These are phyloP conservation scores for Aspergillus brasiliensis DNA, from an alignment of 2,329 filamentous ascomycete species.

Conservation along the genomic window DNA sequence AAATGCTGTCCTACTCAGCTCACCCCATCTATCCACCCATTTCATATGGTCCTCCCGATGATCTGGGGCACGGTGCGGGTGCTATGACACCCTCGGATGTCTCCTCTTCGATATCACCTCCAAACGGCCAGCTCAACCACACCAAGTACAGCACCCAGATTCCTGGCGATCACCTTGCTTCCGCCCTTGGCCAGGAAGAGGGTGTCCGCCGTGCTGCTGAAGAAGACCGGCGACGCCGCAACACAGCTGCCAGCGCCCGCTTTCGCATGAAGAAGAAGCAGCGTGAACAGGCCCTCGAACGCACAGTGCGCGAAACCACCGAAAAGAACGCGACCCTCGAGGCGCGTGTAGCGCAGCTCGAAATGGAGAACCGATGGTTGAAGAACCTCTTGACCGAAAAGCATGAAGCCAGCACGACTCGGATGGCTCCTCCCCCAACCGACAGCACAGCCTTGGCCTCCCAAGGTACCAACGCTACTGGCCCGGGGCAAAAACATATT, in stretches of 20 bases:
- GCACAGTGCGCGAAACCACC: conserved; percentile 77
- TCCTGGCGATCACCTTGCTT: conserved; percentile 43
- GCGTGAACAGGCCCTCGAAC: conserved; percentile 81
- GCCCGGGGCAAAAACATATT: conserved; percentile 39
- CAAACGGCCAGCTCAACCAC: conserved; percentile 43
- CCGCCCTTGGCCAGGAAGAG: conserved; percentile 65
- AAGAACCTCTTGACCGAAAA: conserved; percentile 81
- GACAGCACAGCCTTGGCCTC: conserved; percentile 26
- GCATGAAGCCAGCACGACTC: conserved; percentile 53
- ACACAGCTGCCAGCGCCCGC: conserved; percentile 83
- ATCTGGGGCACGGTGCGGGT: conserved; percentile 38
- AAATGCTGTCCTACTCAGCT: conserved; percentile 42
- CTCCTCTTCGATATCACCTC: conserved; percentile 45
- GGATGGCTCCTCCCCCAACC: conserved; percentile 27
- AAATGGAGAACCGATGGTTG: conserved; percentile 80
- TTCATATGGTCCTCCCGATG: conserved; percentile 39
- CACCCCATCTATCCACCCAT: conserved; percentile 43
- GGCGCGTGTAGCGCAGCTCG: conserved; percentile 72
- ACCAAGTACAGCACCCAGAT: conserved; percentile 45
- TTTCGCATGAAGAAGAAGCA: conserved; percentile 97
- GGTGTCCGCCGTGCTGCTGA: conserved; percentile 73
- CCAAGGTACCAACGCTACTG: conserved; percentile 21
- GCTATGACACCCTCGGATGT: conserved; percentile 45
- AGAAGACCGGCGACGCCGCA: conserved; percentile 86
- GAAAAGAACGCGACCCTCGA: conserved; percentile 77